Conservation (phyloP, 192 early-diverging fungal genomes). For the Entrophospora sp. region DNA sequence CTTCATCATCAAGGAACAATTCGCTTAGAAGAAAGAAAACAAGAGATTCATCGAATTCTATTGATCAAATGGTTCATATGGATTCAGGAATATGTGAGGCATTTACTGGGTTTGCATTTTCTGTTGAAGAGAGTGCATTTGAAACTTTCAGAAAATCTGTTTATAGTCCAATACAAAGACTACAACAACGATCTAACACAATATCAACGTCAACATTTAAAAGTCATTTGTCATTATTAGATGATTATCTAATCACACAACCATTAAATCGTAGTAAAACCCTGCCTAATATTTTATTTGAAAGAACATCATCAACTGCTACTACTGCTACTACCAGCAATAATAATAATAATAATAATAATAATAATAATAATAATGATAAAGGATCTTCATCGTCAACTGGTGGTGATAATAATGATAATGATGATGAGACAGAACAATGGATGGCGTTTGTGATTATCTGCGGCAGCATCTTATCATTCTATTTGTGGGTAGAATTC, state of each 20-base stretch:
- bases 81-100: conserved; percentile 29
- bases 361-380: too few species aligned
- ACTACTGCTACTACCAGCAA: too few species aligned
- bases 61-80: conserved; percentile 30
- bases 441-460: conserved; percentile 54
- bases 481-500: conserved; percentile 32
- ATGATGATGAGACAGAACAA: too few species aligned
- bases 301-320: too few species aligned
- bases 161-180: conserved; percentile 16
- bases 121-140: conserved; percentile 31
- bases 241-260: background rate
- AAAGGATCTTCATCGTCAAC: too few species aligned
- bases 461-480: conserved; percentile 27
- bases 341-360: too few species aligned
- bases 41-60: background rate
- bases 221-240: background rate
- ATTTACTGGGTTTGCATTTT: conserved; percentile 37
- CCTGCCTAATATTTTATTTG: background rate
- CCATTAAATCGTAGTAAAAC: background rate
- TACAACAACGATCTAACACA: background rate
- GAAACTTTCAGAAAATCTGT: conserved; percentile 29
- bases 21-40: background rate
- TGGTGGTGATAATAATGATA: too few species aligned
- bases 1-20: background rate
- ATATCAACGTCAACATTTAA: background rate